Percentiles rank a stretch among this genome's conserved stretches.
phyloP scores from a whole-genome alignment of 352 stramenopile genomes.

The Pythium sukuiense region DNA sequence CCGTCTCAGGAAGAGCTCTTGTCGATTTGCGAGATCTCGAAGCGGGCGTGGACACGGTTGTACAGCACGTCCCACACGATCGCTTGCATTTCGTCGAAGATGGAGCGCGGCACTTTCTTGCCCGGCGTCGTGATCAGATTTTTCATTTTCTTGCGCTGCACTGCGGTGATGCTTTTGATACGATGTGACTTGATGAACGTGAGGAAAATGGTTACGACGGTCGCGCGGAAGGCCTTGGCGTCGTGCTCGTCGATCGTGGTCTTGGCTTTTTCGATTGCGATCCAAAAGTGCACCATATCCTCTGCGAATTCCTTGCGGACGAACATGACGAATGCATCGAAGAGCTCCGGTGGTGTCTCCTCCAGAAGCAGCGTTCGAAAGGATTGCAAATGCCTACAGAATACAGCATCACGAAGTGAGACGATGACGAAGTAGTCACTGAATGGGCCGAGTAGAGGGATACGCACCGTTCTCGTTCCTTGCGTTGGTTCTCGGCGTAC shows the following conservation, averaged over 20 bases:
- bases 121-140: conserved; percentile 59
- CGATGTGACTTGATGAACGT: conserved; percentile 62
- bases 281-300: conserved; percentile 59
- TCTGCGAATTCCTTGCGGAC: conserved; percentile 52
- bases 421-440: neutral
- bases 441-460: too few relatives aligned
- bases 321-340: conserved; percentile 43
- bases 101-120: conserved; percentile 38
- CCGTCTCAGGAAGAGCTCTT: neutral
- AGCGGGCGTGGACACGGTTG: conserved; percentile 52
- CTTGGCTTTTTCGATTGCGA: conserved; percentile 59
- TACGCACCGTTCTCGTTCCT: conserved; percentile 19
- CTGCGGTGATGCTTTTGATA: conserved; percentile 61
- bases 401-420: neutral
- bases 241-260: conserved; percentile 23
- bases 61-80: conserved; percentile 66
- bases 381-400: conserved; percentile 31
- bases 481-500: neutral
- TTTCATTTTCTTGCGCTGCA: conserved; percentile 69
- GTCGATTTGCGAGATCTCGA: conserved; percentile 4
- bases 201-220: conserved; percentile 51
- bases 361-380: conserved; percentile 47
- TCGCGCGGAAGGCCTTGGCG: conserved; percentile 41
- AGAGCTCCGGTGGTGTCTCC: conserved; percentile 25
- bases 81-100: conserved; percentile 59